Percentiles rank a stretch among this genome's conserved stretches.
phyloP scores from a whole-genome alignment of 257 asterid genomes.

The Solanum lycopersicoides region DNA sequence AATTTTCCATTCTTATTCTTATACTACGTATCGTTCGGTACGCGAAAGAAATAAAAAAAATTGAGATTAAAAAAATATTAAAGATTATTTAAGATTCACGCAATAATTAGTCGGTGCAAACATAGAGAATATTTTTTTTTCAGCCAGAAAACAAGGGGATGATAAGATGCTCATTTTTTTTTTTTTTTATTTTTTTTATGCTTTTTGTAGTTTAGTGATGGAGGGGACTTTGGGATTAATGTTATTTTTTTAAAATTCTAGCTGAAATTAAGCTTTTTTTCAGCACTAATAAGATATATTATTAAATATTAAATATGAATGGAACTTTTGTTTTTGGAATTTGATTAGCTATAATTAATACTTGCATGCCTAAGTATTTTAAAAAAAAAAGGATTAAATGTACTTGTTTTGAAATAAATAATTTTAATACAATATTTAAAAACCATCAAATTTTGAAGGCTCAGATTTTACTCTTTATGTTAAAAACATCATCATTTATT shows the following conservation, averaged over 20 bases:
- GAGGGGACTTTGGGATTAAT: neutral
- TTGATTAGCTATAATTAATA: neutral
- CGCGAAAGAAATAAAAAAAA: neutral
- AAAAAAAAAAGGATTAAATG: neutral
- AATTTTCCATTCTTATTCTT: neutral
- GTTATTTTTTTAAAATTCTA: neutral
- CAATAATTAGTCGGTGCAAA: neutral
- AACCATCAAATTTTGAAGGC: neutral
- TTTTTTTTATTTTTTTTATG: no score
- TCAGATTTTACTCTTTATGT: neutral
- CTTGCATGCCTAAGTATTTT: neutral
- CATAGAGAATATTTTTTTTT: no score
- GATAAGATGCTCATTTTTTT: no score
- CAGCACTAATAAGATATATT: neutral
- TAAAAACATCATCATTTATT: neutral
- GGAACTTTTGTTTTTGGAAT: neutral
- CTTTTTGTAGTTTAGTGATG: no score
- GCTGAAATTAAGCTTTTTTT: neutral
- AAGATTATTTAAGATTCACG: neutral
- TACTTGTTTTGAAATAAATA: neutral
- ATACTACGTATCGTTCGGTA: neutral
- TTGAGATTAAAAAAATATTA: no score
- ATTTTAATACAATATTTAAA: neutral
- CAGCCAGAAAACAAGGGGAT: no score
- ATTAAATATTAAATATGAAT: neutral